Evolutionary conservation across 2,329 filamentous ascomycete genomes (phyloP), one percentile per base, ranked within the genome.

Genomic region (Boeremia lycopersici): DNA sequence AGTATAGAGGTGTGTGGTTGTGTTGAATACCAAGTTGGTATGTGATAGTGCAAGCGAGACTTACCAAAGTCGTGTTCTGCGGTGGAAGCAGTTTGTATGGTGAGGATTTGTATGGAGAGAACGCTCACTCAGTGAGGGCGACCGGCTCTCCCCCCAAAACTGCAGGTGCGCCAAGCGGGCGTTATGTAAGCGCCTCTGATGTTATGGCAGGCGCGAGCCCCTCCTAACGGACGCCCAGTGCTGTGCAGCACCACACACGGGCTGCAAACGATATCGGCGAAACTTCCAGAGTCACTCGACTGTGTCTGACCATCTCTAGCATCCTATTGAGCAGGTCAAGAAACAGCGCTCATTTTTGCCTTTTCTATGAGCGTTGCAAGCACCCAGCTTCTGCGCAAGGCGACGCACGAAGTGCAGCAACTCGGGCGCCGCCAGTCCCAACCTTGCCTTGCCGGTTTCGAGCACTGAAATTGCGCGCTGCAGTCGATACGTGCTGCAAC

Each of bases 11-110:
- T 60, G 62, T 59, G 61, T 64, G 57, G 61, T 56, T 62, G 56
- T 62, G 61, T 54, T 64, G 61, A 54, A 53, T 47, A 48, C 44
- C 54, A 55, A 50, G 46, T 55, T 42, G 52, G 28, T 47, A 35
- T 55, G 47, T 40, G 50, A 55, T 55, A 55, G 46, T 55, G 56
- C 60, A 68, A 65, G 62, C 68, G 70, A 70, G 60, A 74, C 71
- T 67, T 59, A 73, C 71, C 67, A 67, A 64, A 65, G 48, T 60
- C 56, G 56, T 54, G 60, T 65, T 63, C 62, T 63, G 64, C 63
- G 51, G 59, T 63, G 59, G 56, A 48, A 45, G 59, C 54, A 61
- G 54, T 53, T 57, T 56, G 48, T 60, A 53, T 50, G 60, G 42
- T 52, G 51, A 59, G 49, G 46, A 42, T 62, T 63, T 67, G 61